A percentile compares a stretch with the other conserved stretches of the same genome.
phyloP scores from a whole-genome alignment of 345 rosid species.

The Linum lewisii region DNA sequence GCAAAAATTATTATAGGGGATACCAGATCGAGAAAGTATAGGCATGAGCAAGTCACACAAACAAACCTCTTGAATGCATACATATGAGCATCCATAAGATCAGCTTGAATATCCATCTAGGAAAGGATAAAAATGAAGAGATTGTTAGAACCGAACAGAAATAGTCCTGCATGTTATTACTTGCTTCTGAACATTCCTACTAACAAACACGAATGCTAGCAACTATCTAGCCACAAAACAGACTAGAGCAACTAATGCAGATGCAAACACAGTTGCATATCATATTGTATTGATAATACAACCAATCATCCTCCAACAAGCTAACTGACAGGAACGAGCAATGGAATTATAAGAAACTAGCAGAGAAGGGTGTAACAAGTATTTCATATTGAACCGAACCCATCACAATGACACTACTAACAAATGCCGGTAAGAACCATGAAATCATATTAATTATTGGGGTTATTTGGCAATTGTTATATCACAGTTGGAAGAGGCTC shows the following conservation, averaged over 20 bases:
- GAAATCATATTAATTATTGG: neutral
- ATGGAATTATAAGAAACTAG: neutral
- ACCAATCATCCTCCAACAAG: neutral
- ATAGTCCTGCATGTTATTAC: conserved; percentile 5
- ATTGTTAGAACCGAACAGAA: conserved; percentile 10
- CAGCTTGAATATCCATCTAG: conserved; percentile 89
- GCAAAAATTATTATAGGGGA: conserved; percentile 2
- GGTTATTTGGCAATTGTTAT: neutral
- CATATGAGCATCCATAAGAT: conserved; percentile 95
- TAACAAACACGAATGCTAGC: too few species aligned
- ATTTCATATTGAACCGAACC: neutral
- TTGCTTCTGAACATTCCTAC: neutral
- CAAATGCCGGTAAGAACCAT: neutral
- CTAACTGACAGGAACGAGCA: neutral
- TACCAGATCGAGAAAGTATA: conserved; percentile 4
- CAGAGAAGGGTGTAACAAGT: neutral
- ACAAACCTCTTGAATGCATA: conserved; percentile 93
- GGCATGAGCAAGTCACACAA: conserved; percentile 7
- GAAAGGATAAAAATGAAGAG: conserved; percentile 16
- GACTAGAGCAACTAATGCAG: neutral
- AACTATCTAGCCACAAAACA: neutral
- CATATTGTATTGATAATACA: neutral
- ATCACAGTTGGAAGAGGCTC: neutral
- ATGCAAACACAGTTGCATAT: neutral
- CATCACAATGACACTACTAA: neutral